phyloP scores from a whole-genome alignment of 768 basidiomycete genomes.

The Macrolepiota albuminosa region DNA sequence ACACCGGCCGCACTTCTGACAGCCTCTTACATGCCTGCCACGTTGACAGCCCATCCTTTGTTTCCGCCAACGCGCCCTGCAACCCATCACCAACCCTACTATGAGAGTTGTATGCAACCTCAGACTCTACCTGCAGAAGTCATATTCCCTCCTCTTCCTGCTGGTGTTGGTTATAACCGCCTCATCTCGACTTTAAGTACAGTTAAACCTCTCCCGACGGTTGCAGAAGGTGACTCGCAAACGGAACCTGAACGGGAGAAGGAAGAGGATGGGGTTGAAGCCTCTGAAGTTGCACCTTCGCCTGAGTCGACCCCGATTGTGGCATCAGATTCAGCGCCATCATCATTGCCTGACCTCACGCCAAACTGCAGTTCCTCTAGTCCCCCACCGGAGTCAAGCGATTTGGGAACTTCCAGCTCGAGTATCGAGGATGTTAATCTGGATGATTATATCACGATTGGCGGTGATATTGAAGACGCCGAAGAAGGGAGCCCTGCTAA shows the following conservation, averaged over 20 bases:
- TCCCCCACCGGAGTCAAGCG: conserved; percentile 43
- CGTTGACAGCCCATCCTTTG: conserved; percentile 30
- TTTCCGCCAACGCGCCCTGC: conserved; percentile 53
- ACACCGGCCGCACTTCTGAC: conserved; percentile 17
- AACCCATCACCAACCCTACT: conserved; percentile 71
- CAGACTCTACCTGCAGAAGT: conserved; percentile 53
- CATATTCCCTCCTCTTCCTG: conserved; percentile 71
- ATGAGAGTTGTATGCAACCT: conserved; percentile 50
- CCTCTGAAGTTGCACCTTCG: conserved; percentile 7
- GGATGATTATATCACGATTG: conserved; percentile 16
- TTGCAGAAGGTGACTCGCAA: not conserved
- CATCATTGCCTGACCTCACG: conserved; percentile 55
- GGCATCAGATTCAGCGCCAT: conserved; percentile 31
- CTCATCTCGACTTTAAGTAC: conserved; percentile 20
- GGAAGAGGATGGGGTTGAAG: conserved; percentile 3
- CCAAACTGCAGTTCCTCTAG: conserved; percentile 64
- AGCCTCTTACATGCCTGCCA: conserved; percentile 19
- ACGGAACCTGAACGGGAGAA: not conserved
- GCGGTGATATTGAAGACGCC: conserved; percentile 21
- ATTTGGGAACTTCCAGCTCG: conserved; percentile 28
- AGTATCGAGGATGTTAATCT: conserved; percentile 7
- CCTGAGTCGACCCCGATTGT: conserved; percentile 9
- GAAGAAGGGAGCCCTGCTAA: conserved; percentile 21
- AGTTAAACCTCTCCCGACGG: conserved; percentile 22
- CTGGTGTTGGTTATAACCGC: conserved; percentile 32